phyloP scores from a whole-genome alignment of 2,329 filamentous ascomycete species.

The Xylaria sp. region DNA sequence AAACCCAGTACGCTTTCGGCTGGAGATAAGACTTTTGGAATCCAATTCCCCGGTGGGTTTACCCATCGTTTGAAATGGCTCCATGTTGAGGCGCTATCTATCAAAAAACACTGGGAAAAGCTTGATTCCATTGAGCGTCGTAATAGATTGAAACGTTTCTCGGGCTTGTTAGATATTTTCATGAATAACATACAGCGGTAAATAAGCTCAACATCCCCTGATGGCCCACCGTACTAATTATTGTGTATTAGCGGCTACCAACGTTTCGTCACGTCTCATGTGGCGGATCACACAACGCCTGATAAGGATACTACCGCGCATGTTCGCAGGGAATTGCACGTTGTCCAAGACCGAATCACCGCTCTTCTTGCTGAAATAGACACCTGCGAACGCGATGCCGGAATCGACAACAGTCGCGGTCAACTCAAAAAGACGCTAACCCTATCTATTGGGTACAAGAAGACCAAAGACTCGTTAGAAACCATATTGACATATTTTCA shows the following conservation, averaged over 20 bases:
- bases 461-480: constrained; percentile 38
- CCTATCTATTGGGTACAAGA: constrained; percentile 29
- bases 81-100: constrained; percentile 28
- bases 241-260: constrained; percentile 40
- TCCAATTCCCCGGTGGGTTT: constrained; percentile 41
- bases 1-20: constrained; percentile 27
- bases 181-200: constrained; percentile 41
- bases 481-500: constrained; percentile 12
- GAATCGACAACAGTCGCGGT: constrained; percentile 2
- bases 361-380: constrained; percentile 37
- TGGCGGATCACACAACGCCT: constrained; percentile 1
- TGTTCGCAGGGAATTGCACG: constrained; percentile 42
- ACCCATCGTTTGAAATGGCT: constrained; percentile 41
- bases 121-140: background rate
- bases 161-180: constrained; percentile 34
- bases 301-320: constrained; percentile 9
- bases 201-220: background rate
- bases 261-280: constrained; percentile 34
- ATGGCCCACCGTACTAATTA: constrained; percentile 7
- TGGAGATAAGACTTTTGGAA: background rate
- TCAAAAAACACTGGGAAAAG: background rate
- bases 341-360: constrained; percentile 43
- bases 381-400: constrained; percentile 13
- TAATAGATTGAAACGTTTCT: constrained; percentile 28
- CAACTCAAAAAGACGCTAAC: constrained; percentile 10